Base-by-base conservation (phyloP, 371 early-diverging fungal species). In the Rhizomucor pusillus region DNA sequence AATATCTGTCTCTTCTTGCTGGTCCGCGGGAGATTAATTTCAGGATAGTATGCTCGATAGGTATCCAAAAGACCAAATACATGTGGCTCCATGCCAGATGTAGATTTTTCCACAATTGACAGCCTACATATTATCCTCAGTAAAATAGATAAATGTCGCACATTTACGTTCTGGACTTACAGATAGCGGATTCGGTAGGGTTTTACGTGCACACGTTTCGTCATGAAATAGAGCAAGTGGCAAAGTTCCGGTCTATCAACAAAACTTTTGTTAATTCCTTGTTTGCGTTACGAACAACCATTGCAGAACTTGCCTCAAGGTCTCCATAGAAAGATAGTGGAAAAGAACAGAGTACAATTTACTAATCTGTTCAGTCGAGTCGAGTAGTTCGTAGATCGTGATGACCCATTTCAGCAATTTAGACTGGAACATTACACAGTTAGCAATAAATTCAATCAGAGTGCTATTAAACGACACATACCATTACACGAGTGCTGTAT, bases 151-250 rank as follows among this genome's bases (percentile, higher is more conserved):
- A 16, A 36, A 43, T 18, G 46, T 11, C 37, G 7, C 12, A 19
- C 34, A 10, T 33, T 5, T 9, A n/a, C 11, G 34, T 12, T 16
- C 29, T 29, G 29, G 29, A 49, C 73, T 52, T 73, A 79, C 84
- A 83, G 58, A 39, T 62, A 53, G n/a, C 66, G 56, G n/a, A 76
- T 59, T 56, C 84, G 65, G 51, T 75, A 76, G 3, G 65, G 63
- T 47, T 66, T 77, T 0, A 83, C 79, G 52, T 81, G 74, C 2
- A 66, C 69, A 10, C 69, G 57, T 43, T 61, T 58, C 3, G 84
- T 83, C 64, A 83, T 48, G 39, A 60, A 75, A 49, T 80, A 83
- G 0, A 83, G 66, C 3, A 83, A 54, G 52, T 83, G 84, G 51
- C 84, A 83, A 1, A 75, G n/a, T 5, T 58, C 36, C 1, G 67